Percentiles rank a stretch among this genome's conserved stretches.
phyloP scores from a whole-genome alignment of 306 rosid genomes.

The Vigna hirtella region DNA sequence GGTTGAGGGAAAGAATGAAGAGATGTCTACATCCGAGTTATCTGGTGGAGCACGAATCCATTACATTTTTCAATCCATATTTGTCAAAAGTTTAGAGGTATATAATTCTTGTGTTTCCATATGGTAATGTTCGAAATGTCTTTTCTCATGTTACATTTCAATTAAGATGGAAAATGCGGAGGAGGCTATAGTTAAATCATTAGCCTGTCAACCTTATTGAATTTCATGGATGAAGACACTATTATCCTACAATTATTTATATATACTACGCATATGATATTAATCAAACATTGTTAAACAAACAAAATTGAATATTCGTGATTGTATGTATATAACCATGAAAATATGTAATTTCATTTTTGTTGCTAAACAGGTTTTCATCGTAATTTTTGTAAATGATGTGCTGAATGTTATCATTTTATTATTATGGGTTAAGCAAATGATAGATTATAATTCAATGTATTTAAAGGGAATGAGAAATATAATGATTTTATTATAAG shows the following conservation, averaged over 20 bases:
- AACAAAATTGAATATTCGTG: background rate
- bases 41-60: slow-evolving; percentile 97
- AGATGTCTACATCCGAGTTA: slow-evolving; percentile 93
- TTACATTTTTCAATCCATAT: slow-evolving; percentile 91
- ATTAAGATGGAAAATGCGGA: slow-evolving; percentile 5
- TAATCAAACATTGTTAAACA: slow-evolving; percentile 7
- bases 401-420: background rate
- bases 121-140: background rate
- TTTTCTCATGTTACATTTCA: slow-evolving; percentile 12
- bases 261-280: background rate
- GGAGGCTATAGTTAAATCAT: background rate
- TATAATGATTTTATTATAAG: background rate
- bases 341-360: slow-evolving; percentile 5
- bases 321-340: background rate
- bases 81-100: slow-evolving; percentile 97
- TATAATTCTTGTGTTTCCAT: slow-evolving; percentile 32
- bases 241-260: background rate
- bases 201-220: background rate
- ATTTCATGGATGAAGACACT: slow-evolving; percentile 13
- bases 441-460: background rate
- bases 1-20: slow-evolving; percentile 97
- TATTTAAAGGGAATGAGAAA: slow-evolving; percentile 5
- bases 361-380: background rate
- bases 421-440: slow-evolving; percentile 5
- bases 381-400: slow-evolving; percentile 5